These are phyloP conservation scores for Capronia coronata DNA, from an alignment of 2,329 filamentous ascomycete genomes.

Conservation along the genomic window DNA sequence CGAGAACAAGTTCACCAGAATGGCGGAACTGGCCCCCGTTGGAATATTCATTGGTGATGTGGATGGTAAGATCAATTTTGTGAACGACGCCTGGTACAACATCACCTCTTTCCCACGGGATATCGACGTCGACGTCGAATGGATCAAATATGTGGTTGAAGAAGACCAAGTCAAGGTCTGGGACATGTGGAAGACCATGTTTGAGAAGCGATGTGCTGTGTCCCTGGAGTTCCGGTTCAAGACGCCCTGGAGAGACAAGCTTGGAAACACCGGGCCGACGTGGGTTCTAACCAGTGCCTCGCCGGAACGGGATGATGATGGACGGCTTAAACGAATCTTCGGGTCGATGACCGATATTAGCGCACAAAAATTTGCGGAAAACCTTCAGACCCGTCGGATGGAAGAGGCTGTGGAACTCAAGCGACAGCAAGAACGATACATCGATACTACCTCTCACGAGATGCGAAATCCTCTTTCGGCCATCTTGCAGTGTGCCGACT, in stretches of 20 bases:
- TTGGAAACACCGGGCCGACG: slow-evolving; percentile 46
- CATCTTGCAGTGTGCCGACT: slow-evolving; percentile 55
- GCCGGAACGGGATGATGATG: slow-evolving; percentile 46
- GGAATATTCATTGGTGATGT: slow-evolving; percentile 79
- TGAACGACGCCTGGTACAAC: slow-evolving; percentile 68
- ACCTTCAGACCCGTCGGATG: slow-evolving; percentile 67
- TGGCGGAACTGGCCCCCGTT: slow-evolving; percentile 78
- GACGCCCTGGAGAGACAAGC: slow-evolving; percentile 46
- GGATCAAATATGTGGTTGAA: slow-evolving; percentile 48
- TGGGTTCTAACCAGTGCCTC: slow-evolving; percentile 52
- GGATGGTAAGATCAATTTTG: slow-evolving; percentile 65
- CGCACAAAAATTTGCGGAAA: slow-evolving; percentile 76
- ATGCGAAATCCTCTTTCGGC: slow-evolving; percentile 54
- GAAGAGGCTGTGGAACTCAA: slow-evolving; percentile 78
- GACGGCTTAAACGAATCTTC: slow-evolving; percentile 48
- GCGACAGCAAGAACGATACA: slow-evolving; percentile 71
- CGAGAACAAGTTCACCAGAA: slow-evolving; percentile 73
- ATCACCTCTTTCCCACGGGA: slow-evolving; percentile 29
- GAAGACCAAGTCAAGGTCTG: slow-evolving; percentile 44
- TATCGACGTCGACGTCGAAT: slow-evolving; percentile 29
- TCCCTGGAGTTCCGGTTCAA: slow-evolving; percentile 51
- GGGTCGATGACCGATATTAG: slow-evolving; percentile 72
- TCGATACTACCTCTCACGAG: slow-evolving; percentile 61
- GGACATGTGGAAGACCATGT: slow-evolving; percentile 25
- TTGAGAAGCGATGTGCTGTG: slow-evolving; percentile 28